These are phyloP conservation scores for Euphorbia tirucalli DNA, from an alignment of 345 rosid genomes.

Conservation along the genomic window DNA sequence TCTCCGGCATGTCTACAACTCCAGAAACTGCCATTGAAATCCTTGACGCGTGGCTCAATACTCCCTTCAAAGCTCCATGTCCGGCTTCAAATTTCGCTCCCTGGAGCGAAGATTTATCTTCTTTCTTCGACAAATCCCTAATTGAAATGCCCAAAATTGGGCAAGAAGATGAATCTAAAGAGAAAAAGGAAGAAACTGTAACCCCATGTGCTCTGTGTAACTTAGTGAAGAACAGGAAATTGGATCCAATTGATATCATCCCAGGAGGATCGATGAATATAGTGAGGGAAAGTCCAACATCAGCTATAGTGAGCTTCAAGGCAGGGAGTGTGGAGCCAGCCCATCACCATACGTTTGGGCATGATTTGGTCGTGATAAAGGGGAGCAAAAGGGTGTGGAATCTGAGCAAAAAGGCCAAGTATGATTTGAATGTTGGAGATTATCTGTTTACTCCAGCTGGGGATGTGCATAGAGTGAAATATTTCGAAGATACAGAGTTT, in stretches of 20 bases:
- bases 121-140: slow-evolving; percentile 53
- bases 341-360: slow-evolving; percentile 90
- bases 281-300: slow-evolving; percentile 76
- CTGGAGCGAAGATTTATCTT: slow-evolving; percentile 54
- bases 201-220: slow-evolving; percentile 55
- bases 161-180: background rate
- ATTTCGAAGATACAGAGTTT: slow-evolving; percentile 82
- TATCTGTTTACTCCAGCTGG: slow-evolving; percentile 77
- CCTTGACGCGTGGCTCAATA: slow-evolving; percentile 61
- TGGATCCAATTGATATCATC: slow-evolving; percentile 57
- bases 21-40: slow-evolving; percentile 61
- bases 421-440: slow-evolving; percentile 64
- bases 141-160: slow-evolving; percentile 58
- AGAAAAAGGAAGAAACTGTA: background rate
- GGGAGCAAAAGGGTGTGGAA: slow-evolving; percentile 88
- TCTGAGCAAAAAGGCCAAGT: slow-evolving; percentile 58
- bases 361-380: slow-evolving; percentile 66
- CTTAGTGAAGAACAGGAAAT: slow-evolving; percentile 57
- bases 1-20: slow-evolving; percentile 59
- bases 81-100: slow-evolving; percentile 58
- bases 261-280: slow-evolving; percentile 95
- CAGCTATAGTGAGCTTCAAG: slow-evolving; percentile 69
- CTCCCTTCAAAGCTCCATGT: slow-evolving; percentile 77
- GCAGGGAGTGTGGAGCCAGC: slow-evolving; percentile 93
- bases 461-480: slow-evolving; percentile 83